A percentile compares a stretch with the other conserved stretches of the same genome.
Conservation (phyloP, 2,329 filamentous ascomycete species). For the Simplicillium sp. region DNA sequence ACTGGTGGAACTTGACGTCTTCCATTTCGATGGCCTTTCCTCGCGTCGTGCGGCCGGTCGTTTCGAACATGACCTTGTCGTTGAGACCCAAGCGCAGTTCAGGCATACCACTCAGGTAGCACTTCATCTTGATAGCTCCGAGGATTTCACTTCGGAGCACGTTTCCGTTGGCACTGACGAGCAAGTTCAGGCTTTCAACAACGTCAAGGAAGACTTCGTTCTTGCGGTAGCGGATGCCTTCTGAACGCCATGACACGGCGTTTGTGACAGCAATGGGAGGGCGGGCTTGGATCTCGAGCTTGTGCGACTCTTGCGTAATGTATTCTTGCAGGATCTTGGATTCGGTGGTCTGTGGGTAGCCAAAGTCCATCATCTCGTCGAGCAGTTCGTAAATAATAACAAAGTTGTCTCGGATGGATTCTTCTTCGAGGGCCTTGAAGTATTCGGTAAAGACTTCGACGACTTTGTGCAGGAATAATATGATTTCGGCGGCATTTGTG, state of each 20-base stretch:
- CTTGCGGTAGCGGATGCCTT: constrained; percentile 96
- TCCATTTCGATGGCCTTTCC: constrained; percentile 99
- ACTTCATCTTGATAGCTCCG: constrained; percentile 99
- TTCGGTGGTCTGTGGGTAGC: constrained; percentile 96
- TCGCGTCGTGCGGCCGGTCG: constrained; percentile 83
- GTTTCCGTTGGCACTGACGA: constrained; percentile 90
- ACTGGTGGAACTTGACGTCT: constrained; percentile 99
- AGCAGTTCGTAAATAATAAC: constrained; percentile 98
- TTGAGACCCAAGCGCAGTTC: constrained; percentile 90
- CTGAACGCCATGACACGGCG: constrained; percentile 93
- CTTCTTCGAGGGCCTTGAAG: constrained; percentile 97
- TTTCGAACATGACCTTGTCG: constrained; percentile 99
- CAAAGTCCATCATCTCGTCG: constrained; percentile 99
- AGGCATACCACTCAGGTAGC: constrained; percentile 96
- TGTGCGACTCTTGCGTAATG: constrained; percentile 98
- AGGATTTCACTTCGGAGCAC: constrained; percentile 94
- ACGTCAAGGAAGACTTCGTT: constrained; percentile 99
- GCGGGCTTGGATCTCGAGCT: constrained; percentile 90
- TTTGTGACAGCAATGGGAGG: constrained; percentile 98
- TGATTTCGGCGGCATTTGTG: constrained; percentile 96
- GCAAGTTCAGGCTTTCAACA: constrained; percentile 88
- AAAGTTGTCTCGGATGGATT: constrained; percentile 98
- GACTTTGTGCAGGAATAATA: constrained; percentile 94
- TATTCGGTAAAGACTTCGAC: constrained; percentile 99
- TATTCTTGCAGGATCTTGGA: constrained; percentile 98